Conservation (phyloP, 129 eudicot species). For the Silybum marianum region DNA sequence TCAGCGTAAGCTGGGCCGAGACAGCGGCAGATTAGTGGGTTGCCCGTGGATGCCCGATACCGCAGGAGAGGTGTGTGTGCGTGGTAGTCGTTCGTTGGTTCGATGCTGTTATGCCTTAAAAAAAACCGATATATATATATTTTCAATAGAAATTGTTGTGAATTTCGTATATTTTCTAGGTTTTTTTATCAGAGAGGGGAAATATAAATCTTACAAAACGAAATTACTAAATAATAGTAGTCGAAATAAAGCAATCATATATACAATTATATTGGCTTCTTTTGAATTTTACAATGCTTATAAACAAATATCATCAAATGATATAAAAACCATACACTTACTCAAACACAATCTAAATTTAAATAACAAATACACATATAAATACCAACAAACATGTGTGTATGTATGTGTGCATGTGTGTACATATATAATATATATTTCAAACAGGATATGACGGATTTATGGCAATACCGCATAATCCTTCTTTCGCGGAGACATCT, state of each 20-base stretch:
- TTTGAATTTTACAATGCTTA: conserved; percentile 4
- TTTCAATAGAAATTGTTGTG: neutral
- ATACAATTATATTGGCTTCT: neutral
- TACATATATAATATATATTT: neutral
- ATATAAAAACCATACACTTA: neutral
- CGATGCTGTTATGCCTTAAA: too few species aligned
- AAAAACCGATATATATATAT: too few species aligned
- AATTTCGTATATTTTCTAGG: neutral
- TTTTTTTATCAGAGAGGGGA: neutral
- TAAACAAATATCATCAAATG: neutral
- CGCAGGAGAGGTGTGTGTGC: too few species aligned
- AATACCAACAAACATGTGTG: conserved; percentile 1
- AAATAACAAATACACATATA: conserved; percentile 23
- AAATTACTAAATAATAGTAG: neutral
- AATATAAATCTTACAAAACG: neutral
- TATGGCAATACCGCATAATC: conserved; percentile 59
- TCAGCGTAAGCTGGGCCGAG: too few species aligned
- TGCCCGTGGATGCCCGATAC: too few species aligned
- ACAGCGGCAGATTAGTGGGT: too few species aligned
- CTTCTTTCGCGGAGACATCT: conserved; percentile 34
- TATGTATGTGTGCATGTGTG: neutral
- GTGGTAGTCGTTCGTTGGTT: too few species aligned
- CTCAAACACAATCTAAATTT: neutral
- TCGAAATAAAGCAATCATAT: neutral
- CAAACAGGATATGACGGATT: conserved; percentile 44